A percentile compares a stretch with the other conserved stretches of the same genome.
Conservation (phyloP, 768 basidiomycete genomes). For the Sutorius australiensis region DNA sequence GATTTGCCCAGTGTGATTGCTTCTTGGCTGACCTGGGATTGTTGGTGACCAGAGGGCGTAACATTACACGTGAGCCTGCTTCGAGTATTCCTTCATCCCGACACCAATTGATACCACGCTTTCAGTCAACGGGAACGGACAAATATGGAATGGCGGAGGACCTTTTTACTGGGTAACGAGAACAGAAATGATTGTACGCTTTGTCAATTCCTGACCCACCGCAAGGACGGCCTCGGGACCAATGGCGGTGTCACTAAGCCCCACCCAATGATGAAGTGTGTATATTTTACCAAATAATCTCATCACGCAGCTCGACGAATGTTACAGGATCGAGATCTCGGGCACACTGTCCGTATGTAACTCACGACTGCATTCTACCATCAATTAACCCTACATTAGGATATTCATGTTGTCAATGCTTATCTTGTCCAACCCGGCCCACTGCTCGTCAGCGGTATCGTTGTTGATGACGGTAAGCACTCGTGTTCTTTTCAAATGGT, state of each 20-base stretch:
- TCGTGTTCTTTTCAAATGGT: neutral
- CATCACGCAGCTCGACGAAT: neutral
- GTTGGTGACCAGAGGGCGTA: conserved; percentile 35
- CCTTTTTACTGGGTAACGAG: conserved; percentile 39
- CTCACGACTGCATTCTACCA: neutral
- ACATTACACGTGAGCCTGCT: conserved; percentile 42
- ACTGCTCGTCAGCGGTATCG: conserved; percentile 44
- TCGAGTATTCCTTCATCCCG: neutral
- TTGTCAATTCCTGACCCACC: neutral
- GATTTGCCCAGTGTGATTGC: neutral
- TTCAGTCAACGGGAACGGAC: conserved; percentile 38
- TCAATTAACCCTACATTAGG: conserved; percentile 13
- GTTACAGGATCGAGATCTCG: conserved; percentile 36
- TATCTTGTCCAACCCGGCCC: conserved; percentile 30
- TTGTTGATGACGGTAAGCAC: conserved; percentile 54
- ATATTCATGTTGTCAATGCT: conserved; percentile 38
- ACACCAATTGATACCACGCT: neutral
- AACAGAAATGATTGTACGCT: neutral
- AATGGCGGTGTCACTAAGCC: conserved; percentile 20
- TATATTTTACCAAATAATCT: neutral
- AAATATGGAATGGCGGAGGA: conserved; percentile 41
- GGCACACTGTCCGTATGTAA: conserved; percentile 35
- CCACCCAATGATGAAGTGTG: conserved; percentile 39
- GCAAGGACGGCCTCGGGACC: conserved; percentile 25
- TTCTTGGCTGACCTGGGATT: neutral